Conservation (phyloP, 306 rosid genomes). For the Pyrus betulifolia region DNA sequence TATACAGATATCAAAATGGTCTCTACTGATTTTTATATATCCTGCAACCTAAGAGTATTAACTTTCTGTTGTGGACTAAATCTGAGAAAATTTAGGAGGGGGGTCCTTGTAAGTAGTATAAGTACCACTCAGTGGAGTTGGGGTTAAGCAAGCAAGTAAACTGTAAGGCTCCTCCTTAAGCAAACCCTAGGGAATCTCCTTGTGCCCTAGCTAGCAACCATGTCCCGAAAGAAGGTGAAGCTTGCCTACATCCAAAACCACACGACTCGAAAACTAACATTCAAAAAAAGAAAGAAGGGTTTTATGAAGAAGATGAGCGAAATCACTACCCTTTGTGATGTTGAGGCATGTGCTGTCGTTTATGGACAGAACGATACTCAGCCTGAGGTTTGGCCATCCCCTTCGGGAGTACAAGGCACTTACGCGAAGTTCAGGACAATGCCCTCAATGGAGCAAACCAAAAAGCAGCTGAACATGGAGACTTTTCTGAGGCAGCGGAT, state of each 20-base stretch:
- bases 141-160: neutral
- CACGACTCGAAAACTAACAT: neutral
- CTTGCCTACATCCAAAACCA: neutral
- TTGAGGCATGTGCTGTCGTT: slow-evolving; percentile 45
- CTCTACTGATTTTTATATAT: no score
- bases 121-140: no score
- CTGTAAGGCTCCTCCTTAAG: neutral
- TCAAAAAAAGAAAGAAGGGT: neutral
- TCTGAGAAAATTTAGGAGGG: no score
- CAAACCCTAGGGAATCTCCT: neutral
- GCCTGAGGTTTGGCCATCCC: slow-evolving; percentile 32
- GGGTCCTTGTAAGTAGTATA: neutral
- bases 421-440: slow-evolving; percentile 8
- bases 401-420: neutral
- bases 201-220: neutral
- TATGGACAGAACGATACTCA: slow-evolving; percentile 18
- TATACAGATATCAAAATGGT: no score
- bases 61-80: neutral
- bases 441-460: slow-evolving; percentile 28
- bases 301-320: neutral
- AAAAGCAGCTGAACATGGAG: slow-evolving; percentile 35
- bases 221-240: neutral
- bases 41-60: neutral
- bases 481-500: slow-evolving; percentile 26
- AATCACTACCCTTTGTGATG: slow-evolving; percentile 5